phyloP scores from a whole-genome alignment of 805 yeast species.

The Saccharomyces mikatae region DNA sequence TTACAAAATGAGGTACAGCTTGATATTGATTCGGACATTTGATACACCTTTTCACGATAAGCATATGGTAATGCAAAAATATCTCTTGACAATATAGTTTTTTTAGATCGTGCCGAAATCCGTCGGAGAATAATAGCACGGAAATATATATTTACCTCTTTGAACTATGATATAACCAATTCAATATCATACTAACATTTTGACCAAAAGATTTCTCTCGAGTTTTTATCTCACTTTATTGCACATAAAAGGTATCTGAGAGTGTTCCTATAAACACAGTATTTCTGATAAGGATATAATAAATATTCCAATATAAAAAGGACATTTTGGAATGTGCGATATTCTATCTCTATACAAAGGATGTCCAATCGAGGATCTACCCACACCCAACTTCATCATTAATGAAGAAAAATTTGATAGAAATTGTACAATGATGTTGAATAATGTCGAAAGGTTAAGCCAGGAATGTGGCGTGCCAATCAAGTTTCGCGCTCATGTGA shows the following conservation, averaged over 20 bases:
- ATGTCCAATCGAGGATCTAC: constrained; percentile 29
- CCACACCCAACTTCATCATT: constrained; percentile 43
- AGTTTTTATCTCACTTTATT: not conserved
- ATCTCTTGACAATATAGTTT: not conserved
- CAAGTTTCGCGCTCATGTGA: constrained; percentile 62
- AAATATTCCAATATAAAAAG: not conserved
- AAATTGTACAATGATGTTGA: constrained; percentile 46
- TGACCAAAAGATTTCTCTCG: not conserved
- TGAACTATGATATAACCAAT: not conserved
- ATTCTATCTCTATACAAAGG: constrained; percentile 29
- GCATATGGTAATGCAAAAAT: not conserved
- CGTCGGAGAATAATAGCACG: not conserved
- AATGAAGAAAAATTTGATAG: constrained; percentile 30
- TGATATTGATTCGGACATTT: not conserved
- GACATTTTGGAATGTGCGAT: constrained; percentile 6
- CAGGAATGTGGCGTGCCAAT: constrained; percentile 18
- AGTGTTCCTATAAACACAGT: not conserved
- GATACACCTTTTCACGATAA: not conserved
- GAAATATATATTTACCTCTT: not conserved
- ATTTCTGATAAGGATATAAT: not conserved
- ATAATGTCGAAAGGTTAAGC: constrained; percentile 33
- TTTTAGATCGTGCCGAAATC: not conserved
- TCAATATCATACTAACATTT: not conserved
- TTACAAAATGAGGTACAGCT: not conserved
- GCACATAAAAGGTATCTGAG: not conserved